Base-by-base conservation (phyloP, 306 rosid genomes). In the Lagenaria siceraria region DNA sequence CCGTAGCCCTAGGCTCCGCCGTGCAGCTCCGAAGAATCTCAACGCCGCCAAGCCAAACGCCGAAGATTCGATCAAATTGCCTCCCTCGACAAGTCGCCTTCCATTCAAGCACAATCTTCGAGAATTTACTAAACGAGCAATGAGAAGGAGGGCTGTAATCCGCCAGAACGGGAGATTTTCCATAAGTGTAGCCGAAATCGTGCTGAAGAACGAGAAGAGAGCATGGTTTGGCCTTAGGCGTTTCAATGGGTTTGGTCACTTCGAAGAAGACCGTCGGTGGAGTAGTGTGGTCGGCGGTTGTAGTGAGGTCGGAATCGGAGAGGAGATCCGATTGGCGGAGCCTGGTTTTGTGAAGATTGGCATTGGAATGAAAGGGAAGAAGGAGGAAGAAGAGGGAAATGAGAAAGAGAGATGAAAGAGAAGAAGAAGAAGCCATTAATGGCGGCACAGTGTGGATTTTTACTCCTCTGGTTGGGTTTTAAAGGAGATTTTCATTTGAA, bases 11-110 rank as follows among this genome's bases (percentile, higher is more conserved):
- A 21, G 97, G 97, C 79, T 95, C 98, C 2, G 97, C 97, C 0
- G 97, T 89, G 79, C 97, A 95, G 87, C 99, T 90, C 59, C 99
- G 86, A 10, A 95, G 89, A 27, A 95, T 83, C 87, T 95, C 97
- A 52, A 88, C 93, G 9, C 99, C 99, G 31, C 88, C 86, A 10
- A 90, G 97, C 97, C 98, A 94, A 3, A 92, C 92, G 14, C 98
- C 97, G 3, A 94, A 94, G 75, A 94, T 94, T 31, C 98, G 87
- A 65, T 95, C 98, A 27, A 82, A 95, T 58, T 95, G 98, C 58
- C 93, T 87, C 42, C 97, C 98, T 84, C 80, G 78, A 62, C 92
- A 87, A 6, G 93, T 88, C 15, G 98, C 88, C 13, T 79, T 87
- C 98, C 98, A 95, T 78, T 92, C 85, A 11, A 95, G 82, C 2